Evolutionary conservation across 176 grass and related monocot species (phyloP), one percentile per base, ranked within the genome.

Genomic region (Pharus latifolius): DNA sequence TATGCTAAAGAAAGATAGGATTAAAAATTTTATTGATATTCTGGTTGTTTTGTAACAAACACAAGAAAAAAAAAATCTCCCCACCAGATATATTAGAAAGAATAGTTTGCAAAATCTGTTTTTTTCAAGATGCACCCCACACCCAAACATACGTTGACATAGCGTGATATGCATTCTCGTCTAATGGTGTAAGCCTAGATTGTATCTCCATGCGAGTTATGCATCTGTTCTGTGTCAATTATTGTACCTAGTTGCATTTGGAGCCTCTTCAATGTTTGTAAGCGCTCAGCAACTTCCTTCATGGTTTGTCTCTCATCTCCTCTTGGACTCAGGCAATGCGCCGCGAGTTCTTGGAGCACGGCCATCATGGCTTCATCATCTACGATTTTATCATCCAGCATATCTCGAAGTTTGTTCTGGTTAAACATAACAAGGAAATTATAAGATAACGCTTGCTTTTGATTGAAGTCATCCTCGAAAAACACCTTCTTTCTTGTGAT

Each of bases 401-500:
- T 45, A 45, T 18, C 5, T 2, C 3, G 25, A 38, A 30, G 53
- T 12, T 30, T 45, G 52, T 45, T 58, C 37, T 58, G 17, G 37
- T 31, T 19, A 45, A 72, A 58, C 69, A 45, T 45, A 17, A 31
- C 5, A 17, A 31, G 35, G 10, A 72, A 32, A 32, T 5, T 43
- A 41, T 72, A 7, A 11, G 53, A 44, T 6, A 58, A 29, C 1
- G 69, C 53, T 14, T 42, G 12, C 25, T 72, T 72, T 6, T 48
- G n/a, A 5, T 43, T 49, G 34, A 80, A 80, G 45, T 68, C 46
- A 15, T 15, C 5, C 5, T 15, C 4, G 25, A 28, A 72, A 2
- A 90, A 60, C 20, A 79, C 69, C 64, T 61, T 91, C 43, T 86
- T 70, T 44, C 78, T 82, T 1, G 88, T 86, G 12, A 86, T 53